Conservation (phyloP, 495 filamentous ascomycete species). For the Sordaria brevicollis region DNA sequence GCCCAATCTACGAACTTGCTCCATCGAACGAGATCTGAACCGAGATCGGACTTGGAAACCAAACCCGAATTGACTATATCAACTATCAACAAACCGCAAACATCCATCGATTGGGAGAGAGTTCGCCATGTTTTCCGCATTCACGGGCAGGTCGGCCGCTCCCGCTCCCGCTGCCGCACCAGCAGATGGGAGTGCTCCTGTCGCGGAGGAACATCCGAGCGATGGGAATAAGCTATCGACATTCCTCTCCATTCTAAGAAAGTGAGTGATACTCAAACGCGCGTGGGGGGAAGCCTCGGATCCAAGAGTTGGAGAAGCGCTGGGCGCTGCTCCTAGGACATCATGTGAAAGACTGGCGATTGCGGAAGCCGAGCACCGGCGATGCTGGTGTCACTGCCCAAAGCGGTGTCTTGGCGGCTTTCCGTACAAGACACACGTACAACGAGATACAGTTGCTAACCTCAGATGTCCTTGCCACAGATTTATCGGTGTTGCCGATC, state of each 20-base stretch:
- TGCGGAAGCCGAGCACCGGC: neutral
- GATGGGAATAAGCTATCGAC: slow-evolving; percentile 77
- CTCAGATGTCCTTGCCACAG: slow-evolving; percentile 27
- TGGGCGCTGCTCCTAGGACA: neutral
- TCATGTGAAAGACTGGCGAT: neutral
- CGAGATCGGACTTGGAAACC: neutral
- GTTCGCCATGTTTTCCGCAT: neutral
- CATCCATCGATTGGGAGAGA: neutral
- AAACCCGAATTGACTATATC: neutral
- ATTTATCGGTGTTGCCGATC: slow-evolving; percentile 91
- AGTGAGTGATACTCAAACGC: slow-evolving; percentile 38
- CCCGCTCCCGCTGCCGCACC: neutral
- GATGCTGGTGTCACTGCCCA: neutral
- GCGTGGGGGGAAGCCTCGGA: neutral
- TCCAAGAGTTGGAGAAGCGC: neutral
- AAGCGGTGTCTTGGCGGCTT: neutral
- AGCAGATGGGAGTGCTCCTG: neutral
- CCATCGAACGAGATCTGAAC: neutral
- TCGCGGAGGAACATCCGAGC: slow-evolving; percentile 52
- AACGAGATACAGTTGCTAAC: neutral
- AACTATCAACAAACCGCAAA: neutral
- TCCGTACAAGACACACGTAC: neutral
- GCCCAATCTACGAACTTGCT: neutral
- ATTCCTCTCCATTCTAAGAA: slow-evolving; percentile 71
- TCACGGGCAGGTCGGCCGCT: neutral